These are phyloP conservation scores for Adiantum capillusveneris DNA, from an alignment of 75 land plant genomes.

Conservation along the genomic window DNA sequence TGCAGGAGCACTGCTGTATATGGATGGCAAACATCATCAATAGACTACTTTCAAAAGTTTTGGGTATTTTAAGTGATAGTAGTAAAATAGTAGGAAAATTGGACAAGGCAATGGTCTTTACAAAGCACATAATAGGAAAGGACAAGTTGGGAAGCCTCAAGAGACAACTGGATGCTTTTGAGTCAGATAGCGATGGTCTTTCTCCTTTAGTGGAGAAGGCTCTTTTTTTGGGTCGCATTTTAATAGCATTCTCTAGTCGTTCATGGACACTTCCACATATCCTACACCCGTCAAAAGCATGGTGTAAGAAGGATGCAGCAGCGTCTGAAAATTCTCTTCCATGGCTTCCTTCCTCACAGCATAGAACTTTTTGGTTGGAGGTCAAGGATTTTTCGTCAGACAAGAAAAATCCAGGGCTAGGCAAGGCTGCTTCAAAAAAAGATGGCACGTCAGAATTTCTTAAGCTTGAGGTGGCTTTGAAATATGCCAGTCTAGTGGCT, in stretches of 20 bases:
- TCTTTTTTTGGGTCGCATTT: constrained; percentile 67
- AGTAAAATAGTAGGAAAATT: background rate
- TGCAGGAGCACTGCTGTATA: constrained; percentile 64
- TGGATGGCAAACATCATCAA: constrained; percentile 50
- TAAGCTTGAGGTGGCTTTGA: constrained; percentile 37
- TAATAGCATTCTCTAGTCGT: constrained; percentile 65
- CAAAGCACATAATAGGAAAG: background rate
- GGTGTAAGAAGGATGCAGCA: constrained; percentile 6
- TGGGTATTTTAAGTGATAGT: constrained; percentile 29
- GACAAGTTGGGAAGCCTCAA: too few relatives aligned
- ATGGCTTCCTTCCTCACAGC: constrained; percentile 10
- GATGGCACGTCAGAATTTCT: constrained; percentile 48
- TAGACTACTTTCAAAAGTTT: constrained; percentile 41
- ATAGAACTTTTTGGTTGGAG: constrained; percentile 24
- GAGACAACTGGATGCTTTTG: background rate
- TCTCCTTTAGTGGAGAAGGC: constrained; percentile 65
- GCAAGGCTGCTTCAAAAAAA: constrained; percentile 21
- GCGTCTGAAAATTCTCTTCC: constrained; percentile 7
- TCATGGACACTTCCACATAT: constrained; percentile 60
- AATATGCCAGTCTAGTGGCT: constrained; percentile 66
- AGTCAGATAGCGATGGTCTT: constrained; percentile 7
- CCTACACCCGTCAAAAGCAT: constrained; percentile 14
- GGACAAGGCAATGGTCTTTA: background rate
- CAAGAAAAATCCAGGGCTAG: constrained; percentile 39
- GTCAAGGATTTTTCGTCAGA: constrained; percentile 28